Percentiles rank a stretch among this genome's conserved stretches.
Evolutionary conservation across 2,329 filamentous ascomycete species (phyloP).

Genomic region (Diaporthe amygdali): DNA sequence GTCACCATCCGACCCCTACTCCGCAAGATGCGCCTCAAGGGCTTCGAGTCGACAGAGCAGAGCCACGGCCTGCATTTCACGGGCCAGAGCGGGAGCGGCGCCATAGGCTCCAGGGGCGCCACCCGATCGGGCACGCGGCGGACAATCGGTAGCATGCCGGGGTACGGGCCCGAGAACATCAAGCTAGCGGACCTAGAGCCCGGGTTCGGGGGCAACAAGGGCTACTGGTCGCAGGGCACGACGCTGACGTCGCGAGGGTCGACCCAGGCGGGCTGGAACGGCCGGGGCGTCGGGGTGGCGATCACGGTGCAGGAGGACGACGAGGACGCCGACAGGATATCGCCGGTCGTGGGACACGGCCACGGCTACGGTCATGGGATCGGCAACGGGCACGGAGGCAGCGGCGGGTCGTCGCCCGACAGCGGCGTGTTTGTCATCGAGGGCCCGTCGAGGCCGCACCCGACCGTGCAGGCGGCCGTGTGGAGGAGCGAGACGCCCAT

Average conservation of each 20-base stretch:
- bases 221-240: slow-evolving; percentile 8
- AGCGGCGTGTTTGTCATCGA: slow-evolving; percentile 45
- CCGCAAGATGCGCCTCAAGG: slow-evolving; percentile 50
- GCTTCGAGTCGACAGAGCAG: slow-evolving; percentile 49
- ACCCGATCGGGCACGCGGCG: background rate
- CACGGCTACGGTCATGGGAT: too few species aligned
- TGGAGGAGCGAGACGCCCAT: slow-evolving; percentile 31
- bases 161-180: slow-evolving; percentile 42
- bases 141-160: slow-evolving; percentile 34
- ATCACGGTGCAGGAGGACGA: slow-evolving; percentile 30
- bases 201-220: slow-evolving; percentile 18
- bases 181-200: slow-evolving; percentile 42
- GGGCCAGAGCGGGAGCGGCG: slow-evolving; percentile 31
- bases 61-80: slow-evolving; percentile 37
- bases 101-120: slow-evolving; percentile 1
- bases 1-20: slow-evolving; percentile 61
- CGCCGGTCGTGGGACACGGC: too few species aligned
- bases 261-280: background rate
- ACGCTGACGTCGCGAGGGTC: background rate
- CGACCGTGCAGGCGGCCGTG: background rate
- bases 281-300: background rate
- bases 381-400: slow-evolving; percentile 9
- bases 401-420: slow-evolving; percentile 30
- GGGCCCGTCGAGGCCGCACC: slow-evolving; percentile 30
- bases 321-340: slow-evolving; percentile 25